Base-by-base conservation (phyloP, 176 grass and related monocot species). In the Urochloa ruziziensis region DNA sequence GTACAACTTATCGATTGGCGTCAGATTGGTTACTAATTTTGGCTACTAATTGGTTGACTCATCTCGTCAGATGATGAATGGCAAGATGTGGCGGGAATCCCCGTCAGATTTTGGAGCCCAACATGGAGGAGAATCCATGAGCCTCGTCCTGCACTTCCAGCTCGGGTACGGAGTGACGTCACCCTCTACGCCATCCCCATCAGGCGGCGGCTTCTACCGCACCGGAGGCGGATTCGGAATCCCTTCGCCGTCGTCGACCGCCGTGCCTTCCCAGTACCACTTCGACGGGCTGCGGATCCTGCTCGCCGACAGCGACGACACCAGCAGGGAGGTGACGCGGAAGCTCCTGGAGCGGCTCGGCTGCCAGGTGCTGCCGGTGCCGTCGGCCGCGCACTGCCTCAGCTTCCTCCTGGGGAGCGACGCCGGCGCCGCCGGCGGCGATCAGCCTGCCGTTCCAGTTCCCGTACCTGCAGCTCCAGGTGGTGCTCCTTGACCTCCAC, bases 321-420 rank as follows among this genome's bases (percentile, higher is more conserved):
- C 24, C 57, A 74, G 30, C 70, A 57, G 71, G 43, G 70, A 74
- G 70, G 81, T 83, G 43, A 83, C 70, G 14, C 32, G 46, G 44
- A 83, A 40, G 81, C 70, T 83, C 59, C 81, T 83, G 12, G 81
- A 83, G n/a, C 62, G 70, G 70, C 70, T 83, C 15, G 81, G 70
- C 59, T 83, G 70, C 70, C 59, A 83, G 59, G 81, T 83, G 56
- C 33, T 83, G 32, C 14, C 44, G n/a, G 81, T 39, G 16, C 46
- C 70, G 2, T 83, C 81, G 2, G 70, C 32, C 16, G 5, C 24
- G 1, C 30, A 23, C 70, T 83, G 81, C 81, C 44, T 83, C 23
- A 30, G 44, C 44, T 19, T 80, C 1, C 70, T 83, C 0, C 30
- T 80, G 14, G 62, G 44, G 30, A 53, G 58, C n/a, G 58, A 0